Percentiles rank a stretch among this genome's conserved stretches.
Conservation (phyloP, 441 rosid genomes). For the Lepidium campestre region DNA sequence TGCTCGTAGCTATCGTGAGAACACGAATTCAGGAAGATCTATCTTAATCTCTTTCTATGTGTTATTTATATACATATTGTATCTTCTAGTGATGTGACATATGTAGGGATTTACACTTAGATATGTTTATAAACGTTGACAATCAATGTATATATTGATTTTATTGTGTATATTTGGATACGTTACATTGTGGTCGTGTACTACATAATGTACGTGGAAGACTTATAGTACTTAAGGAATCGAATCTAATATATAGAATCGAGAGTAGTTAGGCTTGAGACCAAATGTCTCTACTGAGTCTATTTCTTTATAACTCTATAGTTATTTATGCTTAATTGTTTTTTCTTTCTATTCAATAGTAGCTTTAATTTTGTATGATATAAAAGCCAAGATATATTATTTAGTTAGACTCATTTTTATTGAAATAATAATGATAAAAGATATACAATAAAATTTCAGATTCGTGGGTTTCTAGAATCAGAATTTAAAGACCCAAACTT, state of each 20-base stretch:
- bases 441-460: no score
- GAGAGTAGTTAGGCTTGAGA: constrained; percentile 15
- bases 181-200: constrained; percentile 13
- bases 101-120: background rate
- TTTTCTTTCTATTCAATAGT: background rate
- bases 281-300: background rate
- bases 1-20: constrained; percentile 47
- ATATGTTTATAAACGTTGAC: background rate
- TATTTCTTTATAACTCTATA: background rate
- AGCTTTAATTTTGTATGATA: no score
- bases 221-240: constrained; percentile 1
- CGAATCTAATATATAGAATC: constrained; percentile 1
- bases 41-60: background rate
- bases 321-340: background rate
- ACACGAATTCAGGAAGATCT: constrained; percentile 43
- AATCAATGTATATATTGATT: background rate
- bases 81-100: constrained; percentile 20
- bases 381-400: no score
- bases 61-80: background rate
- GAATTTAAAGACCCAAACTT: no score
- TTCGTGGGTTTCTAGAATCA: no score
- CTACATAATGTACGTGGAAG: background rate
- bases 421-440: no score
- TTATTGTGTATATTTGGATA: background rate
- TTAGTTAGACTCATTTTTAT: no score